These are phyloP conservation scores for Pinus albicaulis DNA, from an alignment of 75 land plant species.

Conservation along the genomic window DNA sequence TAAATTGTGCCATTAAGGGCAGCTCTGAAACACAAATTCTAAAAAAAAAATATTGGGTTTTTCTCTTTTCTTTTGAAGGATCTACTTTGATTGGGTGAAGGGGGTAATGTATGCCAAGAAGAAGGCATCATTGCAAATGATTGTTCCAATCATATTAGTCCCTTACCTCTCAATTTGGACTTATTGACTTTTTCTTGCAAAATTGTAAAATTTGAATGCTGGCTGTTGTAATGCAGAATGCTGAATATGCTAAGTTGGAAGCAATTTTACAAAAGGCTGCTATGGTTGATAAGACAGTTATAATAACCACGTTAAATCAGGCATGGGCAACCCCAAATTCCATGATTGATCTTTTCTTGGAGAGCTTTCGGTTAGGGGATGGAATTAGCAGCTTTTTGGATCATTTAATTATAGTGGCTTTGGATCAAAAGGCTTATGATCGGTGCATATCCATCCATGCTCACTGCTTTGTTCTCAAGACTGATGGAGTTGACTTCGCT, in stretches of 20 bases:
- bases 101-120: too few relatives aligned
- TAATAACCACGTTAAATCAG: constrained; percentile 40
- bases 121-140: too few relatives aligned
- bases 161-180: too few relatives aligned
- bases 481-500: constrained; percentile 10
- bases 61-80: too few relatives aligned
- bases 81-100: too few relatives aligned
- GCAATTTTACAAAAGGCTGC: background rate
- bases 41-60: too few relatives aligned
- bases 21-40: too few relatives aligned
- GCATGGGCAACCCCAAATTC: constrained; percentile 40
- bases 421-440: constrained; percentile 24
- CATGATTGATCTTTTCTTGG: constrained; percentile 47
- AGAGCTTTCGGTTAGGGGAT: constrained; percentile 39
- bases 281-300: constrained; percentile 33
- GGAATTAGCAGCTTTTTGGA: constrained; percentile 23
- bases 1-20: too few relatives aligned
- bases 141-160: too few relatives aligned
- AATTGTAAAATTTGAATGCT: too few relatives aligned
- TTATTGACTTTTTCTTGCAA: too few relatives aligned
- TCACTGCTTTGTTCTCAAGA: constrained; percentile 10
- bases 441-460: constrained; percentile 9
- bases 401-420: constrained; percentile 33
- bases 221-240: too few relatives aligned
- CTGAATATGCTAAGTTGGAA: background rate